Percentiles rank a stretch among this genome's conserved stretches.
These are phyloP conservation scores for Phaffomyces thermotolerans DNA, from an alignment of 805 yeast species.

Conservation along the genomic window DNA sequence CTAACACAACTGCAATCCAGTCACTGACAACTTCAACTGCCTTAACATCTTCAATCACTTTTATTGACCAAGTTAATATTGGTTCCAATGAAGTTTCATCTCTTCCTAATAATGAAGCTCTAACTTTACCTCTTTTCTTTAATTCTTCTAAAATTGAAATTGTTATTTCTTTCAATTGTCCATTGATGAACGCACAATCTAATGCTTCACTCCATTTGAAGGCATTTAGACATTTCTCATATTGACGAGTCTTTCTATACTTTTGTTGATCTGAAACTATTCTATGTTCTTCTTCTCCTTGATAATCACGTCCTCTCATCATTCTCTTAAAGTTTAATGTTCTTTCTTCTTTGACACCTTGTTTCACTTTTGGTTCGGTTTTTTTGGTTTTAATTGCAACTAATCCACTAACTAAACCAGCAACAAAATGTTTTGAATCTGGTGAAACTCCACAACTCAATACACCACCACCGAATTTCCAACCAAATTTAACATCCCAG, in stretches of 20 bases:
- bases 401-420: conserved; percentile 87
- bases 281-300: conserved; percentile 80
- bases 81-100: conserved; percentile 87
- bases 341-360: conserved; percentile 42
- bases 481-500: conserved; percentile 91
- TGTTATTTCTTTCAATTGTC: conserved; percentile 73
- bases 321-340: conserved; percentile 67
- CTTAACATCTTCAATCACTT: conserved; percentile 72
- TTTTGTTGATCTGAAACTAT: conserved; percentile 52
- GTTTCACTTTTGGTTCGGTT: conserved; percentile 49
- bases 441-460: conserved; percentile 88
- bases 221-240: conserved; percentile 76
- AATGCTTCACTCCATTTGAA: conserved; percentile 93
- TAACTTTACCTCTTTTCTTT: conserved; percentile 80
- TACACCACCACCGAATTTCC: conserved; percentile 96
- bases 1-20: conserved; percentile 63
- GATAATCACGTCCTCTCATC: conserved; percentile 87
- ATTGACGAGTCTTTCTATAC: conserved; percentile 65
- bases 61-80: conserved; percentile 73
- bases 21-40: conserved; percentile 54
- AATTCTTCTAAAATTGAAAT: conserved; percentile 80
- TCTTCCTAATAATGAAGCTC: conserved; percentile 71
- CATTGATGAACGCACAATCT: conserved; percentile 76
- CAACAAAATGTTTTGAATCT: conserved; percentile 75
- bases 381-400: conserved; percentile 84